Percentiles rank a stretch among this genome's conserved stretches.
Conservation (phyloP, 495 filamentous ascomycete species). For the Tricharina praecox region DNA sequence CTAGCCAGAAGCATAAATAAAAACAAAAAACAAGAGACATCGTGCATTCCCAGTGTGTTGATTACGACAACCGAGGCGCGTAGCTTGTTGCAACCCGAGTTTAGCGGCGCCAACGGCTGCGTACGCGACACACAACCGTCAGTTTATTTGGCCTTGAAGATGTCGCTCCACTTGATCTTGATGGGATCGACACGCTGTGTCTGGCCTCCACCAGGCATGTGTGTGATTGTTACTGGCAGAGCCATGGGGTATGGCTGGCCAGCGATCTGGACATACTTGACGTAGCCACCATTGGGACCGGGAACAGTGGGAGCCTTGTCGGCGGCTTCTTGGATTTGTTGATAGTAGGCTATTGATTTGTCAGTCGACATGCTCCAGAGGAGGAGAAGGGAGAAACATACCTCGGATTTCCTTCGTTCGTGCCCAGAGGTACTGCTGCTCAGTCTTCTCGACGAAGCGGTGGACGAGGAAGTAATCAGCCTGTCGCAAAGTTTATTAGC, state of each 20-base stretch:
- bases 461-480: constrained; percentile 24
- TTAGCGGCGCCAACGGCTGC: too few species aligned
- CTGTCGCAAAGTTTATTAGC: constrained; percentile 12
- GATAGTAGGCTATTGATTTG: constrained; percentile 18
- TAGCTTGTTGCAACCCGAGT: too few species aligned
- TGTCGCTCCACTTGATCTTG: constrained; percentile 26
- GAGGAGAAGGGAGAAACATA: constrained; percentile 9
- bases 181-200: constrained; percentile 20
- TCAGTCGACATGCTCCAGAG: neutral
- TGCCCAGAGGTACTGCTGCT: constrained; percentile 25
- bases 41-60: too few species aligned
- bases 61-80: too few species aligned
- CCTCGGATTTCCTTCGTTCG: constrained; percentile 26
- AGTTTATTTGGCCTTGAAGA: constrained; percentile 12
- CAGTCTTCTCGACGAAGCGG: constrained; percentile 24
- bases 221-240: constrained; percentile 22
- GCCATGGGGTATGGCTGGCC: constrained; percentile 24
- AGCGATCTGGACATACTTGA: constrained; percentile 23
- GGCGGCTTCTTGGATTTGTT: constrained; percentile 23
- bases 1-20: too few species aligned
- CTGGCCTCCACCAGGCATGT: constrained; percentile 23
- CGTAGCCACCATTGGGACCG: constrained; percentile 11
- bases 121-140: too few species aligned
- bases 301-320: constrained; percentile 21
- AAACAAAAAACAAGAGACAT: too few species aligned